Percentiles rank a stretch among this genome's conserved stretches.
Evolutionary conservation across 2,329 filamentous ascomycete genomes (phyloP).

Genomic region (Davidsoniella eucalypti): DNA sequence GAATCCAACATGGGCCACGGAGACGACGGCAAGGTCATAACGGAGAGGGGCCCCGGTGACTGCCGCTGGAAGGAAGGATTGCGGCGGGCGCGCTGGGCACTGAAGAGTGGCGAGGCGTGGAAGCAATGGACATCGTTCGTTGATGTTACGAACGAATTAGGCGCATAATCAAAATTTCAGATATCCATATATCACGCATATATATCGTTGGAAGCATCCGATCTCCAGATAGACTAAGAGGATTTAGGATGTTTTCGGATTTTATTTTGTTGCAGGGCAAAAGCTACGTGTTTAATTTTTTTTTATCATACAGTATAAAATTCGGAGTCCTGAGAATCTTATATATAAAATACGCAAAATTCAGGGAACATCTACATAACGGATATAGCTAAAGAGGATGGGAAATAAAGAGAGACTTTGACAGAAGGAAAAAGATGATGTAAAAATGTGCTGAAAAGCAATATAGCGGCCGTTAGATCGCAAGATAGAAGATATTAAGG

Average conservation of each 20-base stretch:
- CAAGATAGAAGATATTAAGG: too few species aligned
- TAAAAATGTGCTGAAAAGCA: too few species aligned
- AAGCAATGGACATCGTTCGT: constrained; percentile 72
- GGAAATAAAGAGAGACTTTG: background rate
- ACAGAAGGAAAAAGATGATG: background rate
- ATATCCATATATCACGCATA: too few species aligned
- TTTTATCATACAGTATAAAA: background rate
- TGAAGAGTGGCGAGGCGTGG: constrained; percentile 75
- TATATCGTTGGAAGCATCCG: too few species aligned
- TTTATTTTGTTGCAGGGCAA: too few species aligned
- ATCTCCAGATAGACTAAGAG: too few species aligned
- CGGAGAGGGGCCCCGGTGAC: constrained; percentile 68
- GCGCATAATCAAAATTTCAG: background rate
- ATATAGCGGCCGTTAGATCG: too few species aligned
- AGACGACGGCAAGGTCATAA: constrained; percentile 66
- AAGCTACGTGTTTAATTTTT: background rate
- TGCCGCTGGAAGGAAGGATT: constrained; percentile 92
- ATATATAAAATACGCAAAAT: background rate
- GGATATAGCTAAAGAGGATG: background rate
- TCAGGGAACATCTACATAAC: background rate
- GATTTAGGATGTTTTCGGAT: too few species aligned
- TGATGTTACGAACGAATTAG: constrained; percentile 40
- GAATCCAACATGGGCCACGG: constrained; percentile 62
- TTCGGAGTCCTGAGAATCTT: background rate
- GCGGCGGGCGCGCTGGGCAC: constrained; percentile 69